Percentiles rank a stretch among this genome's conserved stretches.
Conservation (phyloP, 495 filamentous ascomycete species). For the Penicillium bialowiezense region DNA sequence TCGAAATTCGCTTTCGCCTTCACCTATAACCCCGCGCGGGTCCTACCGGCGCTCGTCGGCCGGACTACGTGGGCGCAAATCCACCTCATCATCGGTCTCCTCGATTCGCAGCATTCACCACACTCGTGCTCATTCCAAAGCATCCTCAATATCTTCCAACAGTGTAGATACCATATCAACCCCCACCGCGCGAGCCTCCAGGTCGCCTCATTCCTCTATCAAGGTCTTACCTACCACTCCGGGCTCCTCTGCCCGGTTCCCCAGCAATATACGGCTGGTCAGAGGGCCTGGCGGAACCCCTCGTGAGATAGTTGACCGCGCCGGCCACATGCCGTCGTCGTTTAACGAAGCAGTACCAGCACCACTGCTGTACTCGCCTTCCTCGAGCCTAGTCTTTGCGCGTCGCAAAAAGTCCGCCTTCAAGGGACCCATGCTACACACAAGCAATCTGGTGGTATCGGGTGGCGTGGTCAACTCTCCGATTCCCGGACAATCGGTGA, state of each 20-base stretch:
- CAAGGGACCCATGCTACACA: constrained; percentile 75
- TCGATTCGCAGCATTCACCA: constrained; percentile 91
- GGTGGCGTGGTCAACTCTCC: constrained; percentile 36
- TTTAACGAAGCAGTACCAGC: constrained; percentile 40
- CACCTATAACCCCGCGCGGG: constrained; percentile 81
- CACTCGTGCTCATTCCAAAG: constrained; percentile 82
- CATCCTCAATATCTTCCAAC: constrained; percentile 87
- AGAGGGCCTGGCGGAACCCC: constrained; percentile 48
- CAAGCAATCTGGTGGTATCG: constrained; percentile 44
- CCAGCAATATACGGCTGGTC: constrained; percentile 82
- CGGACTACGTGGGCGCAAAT: constrained; percentile 86
- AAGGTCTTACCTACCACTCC: constrained; percentile 95
- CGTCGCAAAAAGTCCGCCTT: constrained; percentile 86
- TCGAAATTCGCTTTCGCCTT: constrained; percentile 84
- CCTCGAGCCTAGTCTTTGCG: constrained; percentile 75
- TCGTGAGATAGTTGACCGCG: constrained; percentile 26
- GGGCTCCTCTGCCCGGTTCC: constrained; percentile 67
- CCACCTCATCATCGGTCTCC: constrained; percentile 92
- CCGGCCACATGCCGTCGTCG: constrained; percentile 28
- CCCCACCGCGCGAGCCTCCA: constrained; percentile 61
- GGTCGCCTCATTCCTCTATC: constrained; percentile 82
- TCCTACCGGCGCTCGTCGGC: constrained; percentile 73
- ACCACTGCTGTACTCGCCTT: constrained; percentile 47
- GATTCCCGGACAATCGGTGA: constrained; percentile 32
- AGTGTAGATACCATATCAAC: constrained; percentile 64